Evolutionary conservation across 768 basidiomycete species (phyloP), one percentile per base, ranked within the genome.

Genomic region (Hemileccinum rubropunctum): DNA sequence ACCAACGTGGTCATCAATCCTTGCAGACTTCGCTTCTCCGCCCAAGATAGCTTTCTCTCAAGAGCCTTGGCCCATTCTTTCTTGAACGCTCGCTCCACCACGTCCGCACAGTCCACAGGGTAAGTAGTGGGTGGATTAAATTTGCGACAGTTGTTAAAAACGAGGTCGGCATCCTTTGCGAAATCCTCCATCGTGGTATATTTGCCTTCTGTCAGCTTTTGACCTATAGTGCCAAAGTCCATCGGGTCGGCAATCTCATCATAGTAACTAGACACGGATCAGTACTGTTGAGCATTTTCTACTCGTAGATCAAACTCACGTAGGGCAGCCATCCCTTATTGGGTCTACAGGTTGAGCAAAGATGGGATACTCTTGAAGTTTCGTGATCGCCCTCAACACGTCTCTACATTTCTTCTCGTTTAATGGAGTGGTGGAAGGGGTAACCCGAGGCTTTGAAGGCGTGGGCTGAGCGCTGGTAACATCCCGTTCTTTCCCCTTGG

Each of bases 231-330:
- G 9, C 81, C 82, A 45, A 98, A 84, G 69, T 98, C 94, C 95
- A 98, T 98, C 6, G 95, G 95, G 56, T 88, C 72, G 52, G 80
- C 71, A 62, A 98, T 95, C 69, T 98, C 95, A 5, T 95, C 83
- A 53, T 89, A 83, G 67, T 98, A 98, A 17, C 93, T 97, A 45
- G 37, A 58, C 15, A 28, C 15, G 53, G 38, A 34, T 56, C 43
- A 50, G 28, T 26, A 33, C 35, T 13, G n/a, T 18, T 27, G 7
- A 28, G 48, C 21, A 11, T 11, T 7, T 44, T 13, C 45, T 32
- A 39, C 28, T 12, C 3, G 42, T 35, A 45, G 36, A 37, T 33
- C 34, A 28, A 43, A 78, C 88, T 71, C 63, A 95, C 91, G 92
- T 94, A 41, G 95, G 93, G 66, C 89, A 95, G 17, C 90, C 93